These are phyloP conservation scores for Pterula multifida DNA, from an alignment of 1,284 basidiomycete genomes.

Conservation along the genomic window DNA sequence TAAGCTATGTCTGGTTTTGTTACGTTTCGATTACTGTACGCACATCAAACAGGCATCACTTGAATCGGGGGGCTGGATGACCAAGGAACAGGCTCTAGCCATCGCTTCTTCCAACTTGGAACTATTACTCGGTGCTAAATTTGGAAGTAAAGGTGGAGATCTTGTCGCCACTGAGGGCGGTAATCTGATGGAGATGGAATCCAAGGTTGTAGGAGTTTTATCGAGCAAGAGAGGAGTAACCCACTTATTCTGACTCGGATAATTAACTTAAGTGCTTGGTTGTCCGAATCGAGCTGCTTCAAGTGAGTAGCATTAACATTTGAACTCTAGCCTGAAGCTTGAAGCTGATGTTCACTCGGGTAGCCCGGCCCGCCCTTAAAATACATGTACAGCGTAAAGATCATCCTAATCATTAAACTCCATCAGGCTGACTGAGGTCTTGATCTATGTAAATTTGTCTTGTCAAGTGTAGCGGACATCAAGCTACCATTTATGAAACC, in stretches of 20 bases:
- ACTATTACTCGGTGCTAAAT: constrained; percentile 34
- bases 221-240: constrained; percentile 31
- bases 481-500: too few species aligned
- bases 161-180: constrained; percentile 54
- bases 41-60: constrained; percentile 20
- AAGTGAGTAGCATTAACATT: too few species aligned
- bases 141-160: constrained; percentile 24
- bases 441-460: too few species aligned
- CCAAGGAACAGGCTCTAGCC: constrained; percentile 40
- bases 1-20: constrained; percentile 15
- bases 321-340: too few species aligned
- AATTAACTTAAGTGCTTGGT: too few species aligned
- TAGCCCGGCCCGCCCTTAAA: too few species aligned
- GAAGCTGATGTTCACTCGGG: too few species aligned
- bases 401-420: too few species aligned
- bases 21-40: not conserved
- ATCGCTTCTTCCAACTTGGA: constrained; percentile 55
- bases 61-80: constrained; percentile 31
- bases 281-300: too few species aligned
- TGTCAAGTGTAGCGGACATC: too few species aligned
- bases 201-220: constrained; percentile 50
- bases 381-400: too few species aligned
- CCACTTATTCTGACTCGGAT: constrained; percentile 24
- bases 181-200: constrained; percentile 39
- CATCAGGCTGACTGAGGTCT: too few species aligned